Conservation (phyloP, 768 basidiomycete genomes). For the Rubroboletus pulcherrimus region DNA sequence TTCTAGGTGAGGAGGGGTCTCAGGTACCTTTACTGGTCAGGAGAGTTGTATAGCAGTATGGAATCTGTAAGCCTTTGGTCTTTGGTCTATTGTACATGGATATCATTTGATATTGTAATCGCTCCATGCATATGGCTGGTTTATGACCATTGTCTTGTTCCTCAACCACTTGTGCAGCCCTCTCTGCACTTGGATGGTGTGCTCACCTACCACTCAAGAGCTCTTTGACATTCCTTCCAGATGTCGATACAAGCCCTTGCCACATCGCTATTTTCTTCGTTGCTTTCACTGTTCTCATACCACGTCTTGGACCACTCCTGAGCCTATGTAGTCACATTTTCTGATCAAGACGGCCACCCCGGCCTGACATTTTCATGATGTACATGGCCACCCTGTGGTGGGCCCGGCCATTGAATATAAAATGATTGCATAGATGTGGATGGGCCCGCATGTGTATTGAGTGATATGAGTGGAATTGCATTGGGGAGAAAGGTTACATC, state of each 20-base stretch:
- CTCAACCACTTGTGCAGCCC: conserved; percentile 25
- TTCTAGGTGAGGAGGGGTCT: conserved; percentile 17
- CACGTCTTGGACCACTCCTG: conserved; percentile 64
- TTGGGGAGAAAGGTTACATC: no score
- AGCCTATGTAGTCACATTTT: no score
- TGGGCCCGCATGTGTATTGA: no score
- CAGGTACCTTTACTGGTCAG: conserved; percentile 11
- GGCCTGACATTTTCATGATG: no score
- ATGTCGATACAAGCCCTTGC: conserved; percentile 41
- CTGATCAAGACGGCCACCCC: no score
- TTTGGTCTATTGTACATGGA: neutral
- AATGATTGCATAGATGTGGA: no score
- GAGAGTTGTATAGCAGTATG: neutral
- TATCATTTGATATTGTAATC: neutral
- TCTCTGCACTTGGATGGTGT: conserved; percentile 60
- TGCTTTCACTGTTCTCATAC: conserved; percentile 59
- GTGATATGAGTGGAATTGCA: no score
- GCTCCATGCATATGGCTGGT: neutral
- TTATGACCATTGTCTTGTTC: neutral
- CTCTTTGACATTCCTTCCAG: conserved; percentile 50
- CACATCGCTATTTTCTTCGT: conserved; percentile 50
- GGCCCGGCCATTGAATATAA: no score
- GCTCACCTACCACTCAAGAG: conserved; percentile 52
- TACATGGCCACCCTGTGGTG: no score
- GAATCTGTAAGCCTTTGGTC: neutral